Percentiles rank a stretch among this genome's conserved stretches.
Evolutionary conservation across 1,284 basidiomycete genomes (phyloP).

Genomic region (Boletellus sp.): DNA sequence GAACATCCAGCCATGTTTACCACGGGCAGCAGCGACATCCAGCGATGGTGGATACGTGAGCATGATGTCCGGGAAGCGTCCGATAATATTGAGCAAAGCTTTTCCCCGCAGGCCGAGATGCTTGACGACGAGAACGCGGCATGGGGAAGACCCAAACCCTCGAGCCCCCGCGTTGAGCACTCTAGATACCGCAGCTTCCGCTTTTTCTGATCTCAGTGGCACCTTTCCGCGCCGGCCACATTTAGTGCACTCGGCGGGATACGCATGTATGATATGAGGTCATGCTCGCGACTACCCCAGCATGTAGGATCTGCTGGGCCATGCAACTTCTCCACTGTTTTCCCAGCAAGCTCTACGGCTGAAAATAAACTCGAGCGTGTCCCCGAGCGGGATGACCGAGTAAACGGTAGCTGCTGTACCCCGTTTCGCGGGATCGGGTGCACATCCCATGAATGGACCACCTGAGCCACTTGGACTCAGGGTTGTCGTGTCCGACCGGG

Average conservation of each 20-base stretch:
- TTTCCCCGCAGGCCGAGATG: conserved; percentile 23
- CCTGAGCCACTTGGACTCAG: no score
- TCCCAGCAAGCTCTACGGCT: no score
- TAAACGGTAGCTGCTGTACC: no score
- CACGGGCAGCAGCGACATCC: neutral
- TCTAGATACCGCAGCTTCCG: conserved; percentile 7
- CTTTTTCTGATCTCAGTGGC: conserved; percentile 10
- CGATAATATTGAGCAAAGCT: neutral
- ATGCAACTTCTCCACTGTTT: no score
- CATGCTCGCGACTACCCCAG: no score
- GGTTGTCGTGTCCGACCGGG: no score
- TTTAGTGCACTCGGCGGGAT: neutral
- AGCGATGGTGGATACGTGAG: conserved; percentile 19
- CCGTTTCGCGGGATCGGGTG: neutral
- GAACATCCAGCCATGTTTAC: conserved; percentile 10
- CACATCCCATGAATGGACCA: neutral
- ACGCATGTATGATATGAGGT: conserved; percentile 8
- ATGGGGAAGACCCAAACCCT: conserved; percentile 12
- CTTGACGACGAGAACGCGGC: conserved; percentile 31
- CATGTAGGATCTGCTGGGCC: no score
- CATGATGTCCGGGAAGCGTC: neutral
- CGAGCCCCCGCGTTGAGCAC: conserved; percentile 3
- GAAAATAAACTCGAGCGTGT: no score
- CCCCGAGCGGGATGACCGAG: neutral
- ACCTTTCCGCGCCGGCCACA: neutral